Evolutionary conservation across 768 basidiomycete species (phyloP), one percentile per base, ranked within the genome.

Genomic region (Pholiota molesta): DNA sequence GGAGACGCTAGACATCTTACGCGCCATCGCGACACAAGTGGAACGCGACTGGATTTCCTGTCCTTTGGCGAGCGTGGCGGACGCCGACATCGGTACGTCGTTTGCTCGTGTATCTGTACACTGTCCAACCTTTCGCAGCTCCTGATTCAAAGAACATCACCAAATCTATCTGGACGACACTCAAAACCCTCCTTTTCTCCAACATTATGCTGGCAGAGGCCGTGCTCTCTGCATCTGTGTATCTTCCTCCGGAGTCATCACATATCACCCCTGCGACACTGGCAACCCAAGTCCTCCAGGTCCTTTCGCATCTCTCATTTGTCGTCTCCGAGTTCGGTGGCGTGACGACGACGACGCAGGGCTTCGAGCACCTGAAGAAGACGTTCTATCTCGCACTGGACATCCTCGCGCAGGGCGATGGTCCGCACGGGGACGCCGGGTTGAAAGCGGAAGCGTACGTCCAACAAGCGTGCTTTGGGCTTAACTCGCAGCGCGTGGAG

Each of bases 321-420:
- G 83, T 94, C 52, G 85, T 94, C 8, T 85, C 88, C 9, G 86
- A 90, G 67, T 94, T 95, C 65, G 94, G 94, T 2, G 90, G 91
- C 8, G 80, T 90, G 26, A 81, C 85, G 3, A 81, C 83, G 1
- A 80, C 83, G 1, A 73, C 80, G 16, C 80, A 80, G 21, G 85
- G 88, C 2, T 90, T 96, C 68, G 68, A 79, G 28, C 90, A 94
- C 67, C 80, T 95, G 44, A 88, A 89, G 66, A 86, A 85, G 66
- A 84, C 83, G 1, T 91, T 92, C 66, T 94, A 91, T 71, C 82
- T 89, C 31, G 86, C 92, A 1, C 75, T 95, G 23, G 94, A 96
- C 65, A 78, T 95, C 40, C 76, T 94, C 9, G 78, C 85, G 42
- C 73, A 71, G 59, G 71, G 60, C 21, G 72, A 75, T 26, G 75